Evolutionary conservation across 1,284 basidiomycete genomes (phyloP), one percentile per base, ranked within the genome.

Genomic region (Microbotryum lychnidis-dioicae): DNA sequence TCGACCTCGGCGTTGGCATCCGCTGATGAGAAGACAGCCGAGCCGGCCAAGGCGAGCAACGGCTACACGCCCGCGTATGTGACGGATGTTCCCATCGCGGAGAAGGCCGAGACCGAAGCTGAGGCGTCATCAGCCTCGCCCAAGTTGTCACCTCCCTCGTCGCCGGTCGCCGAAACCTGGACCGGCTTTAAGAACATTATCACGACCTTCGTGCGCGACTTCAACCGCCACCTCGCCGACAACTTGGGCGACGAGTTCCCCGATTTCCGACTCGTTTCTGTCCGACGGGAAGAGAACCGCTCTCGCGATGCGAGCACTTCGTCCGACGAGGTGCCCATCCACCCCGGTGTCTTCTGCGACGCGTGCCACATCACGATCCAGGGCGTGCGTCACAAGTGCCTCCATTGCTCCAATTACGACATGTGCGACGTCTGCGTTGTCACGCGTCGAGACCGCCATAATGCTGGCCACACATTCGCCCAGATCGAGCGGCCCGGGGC

Each of bases 171-270:
- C 8, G 60, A 63, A 18, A 21, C 64, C 18, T 64, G 62, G 62
- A 27, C 33, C 1, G 65, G 60, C 25, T 64, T 87, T 29, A 77
- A 81, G 65, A 62, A 63, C 0, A 75, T 87, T 27, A 74, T 88
- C 57, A 71, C 76, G 47, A 77, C 76, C n/a, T 87, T 89, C 73
- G 80, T 85, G 67, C 71, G 73, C 20, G 82, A 87, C 64, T 75
- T 87, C 31, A 79, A 83, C 57, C 70, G 72, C 18, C 76, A 82
- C 61, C 73, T 86, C 57, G 73, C 72, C 33, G 76, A 73, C 57
- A 77, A 79, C 2, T 80, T 85, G 58, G 79, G 78, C 51, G 67
- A 76, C 42, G 74, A 74, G 29, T 42, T 42, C 16, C 48, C 3
- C 3, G 37, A 42, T 18, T 16, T 42, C 37, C 37, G 37, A 14